These are phyloP conservation scores for Exutisphaerella laricina DNA, from an alignment of 2,329 filamentous ascomycete species.

Conservation along the genomic window DNA sequence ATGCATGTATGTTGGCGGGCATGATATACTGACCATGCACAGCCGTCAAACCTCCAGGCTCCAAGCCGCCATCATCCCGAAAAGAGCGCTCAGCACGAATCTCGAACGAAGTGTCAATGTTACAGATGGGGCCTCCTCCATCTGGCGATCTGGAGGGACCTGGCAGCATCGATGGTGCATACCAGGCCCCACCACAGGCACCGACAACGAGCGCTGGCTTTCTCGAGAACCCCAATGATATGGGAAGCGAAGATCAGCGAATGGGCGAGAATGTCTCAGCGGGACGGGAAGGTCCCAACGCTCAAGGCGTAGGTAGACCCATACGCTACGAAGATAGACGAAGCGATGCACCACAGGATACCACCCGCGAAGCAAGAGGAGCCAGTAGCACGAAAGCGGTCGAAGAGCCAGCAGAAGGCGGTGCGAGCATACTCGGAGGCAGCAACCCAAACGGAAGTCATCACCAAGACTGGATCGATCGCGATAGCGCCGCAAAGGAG, in stretches of 20 bases:
- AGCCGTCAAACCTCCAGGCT: slow-evolving; percentile 5
- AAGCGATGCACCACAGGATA: slow-evolving; percentile 6
- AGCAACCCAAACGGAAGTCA: slow-evolving; percentile 6
- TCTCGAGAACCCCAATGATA: slow-evolving; percentile 12
- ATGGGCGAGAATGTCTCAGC: slow-evolving; percentile 24
- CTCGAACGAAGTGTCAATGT: slow-evolving; percentile 24
- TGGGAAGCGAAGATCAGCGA: slow-evolving; percentile 8
- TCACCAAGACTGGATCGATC: slow-evolving; percentile 5
- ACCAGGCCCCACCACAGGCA: slow-evolving; percentile 12
- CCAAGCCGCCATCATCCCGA: slow-evolving; percentile 7
- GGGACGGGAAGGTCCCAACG: slow-evolving; percentile 22
- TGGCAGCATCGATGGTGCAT: slow-evolving; percentile 13
- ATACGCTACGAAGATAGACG: slow-evolving; percentile 13
- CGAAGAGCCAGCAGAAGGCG: slow-evolving; percentile 13
- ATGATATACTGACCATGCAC: not conserved
- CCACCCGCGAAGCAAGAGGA: not conserved
- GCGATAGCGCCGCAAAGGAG: not conserved
- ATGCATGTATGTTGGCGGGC: not conserved
- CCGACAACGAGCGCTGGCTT: slow-evolving; percentile 17
- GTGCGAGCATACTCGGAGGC: slow-evolving; percentile 10
- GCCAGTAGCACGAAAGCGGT: slow-evolving; percentile 1
- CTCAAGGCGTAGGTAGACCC: slow-evolving; percentile 18
- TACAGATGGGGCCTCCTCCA: slow-evolving; percentile 23
- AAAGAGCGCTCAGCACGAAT: slow-evolving; percentile 22
- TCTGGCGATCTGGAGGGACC: slow-evolving; percentile 11